These are phyloP conservation scores for Apiotrichum gracile DNA, from an alignment of 1,284 basidiomycete genomes.

Conservation along the genomic window DNA sequence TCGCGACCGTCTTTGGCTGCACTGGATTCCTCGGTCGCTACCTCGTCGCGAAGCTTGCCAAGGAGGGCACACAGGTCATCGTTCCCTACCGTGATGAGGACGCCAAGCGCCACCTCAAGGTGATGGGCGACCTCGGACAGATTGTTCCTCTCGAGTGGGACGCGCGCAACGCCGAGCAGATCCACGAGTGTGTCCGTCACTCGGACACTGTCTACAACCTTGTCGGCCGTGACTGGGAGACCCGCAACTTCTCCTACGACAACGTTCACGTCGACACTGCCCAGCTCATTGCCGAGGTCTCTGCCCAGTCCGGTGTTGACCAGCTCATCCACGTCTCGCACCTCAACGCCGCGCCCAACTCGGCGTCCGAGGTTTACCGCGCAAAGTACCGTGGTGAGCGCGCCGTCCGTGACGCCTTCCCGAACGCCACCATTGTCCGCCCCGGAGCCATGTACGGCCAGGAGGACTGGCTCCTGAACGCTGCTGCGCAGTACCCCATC, in stretches of 20 bases:
- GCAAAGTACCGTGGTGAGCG: conserved; percentile 89
- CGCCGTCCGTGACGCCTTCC: conserved; percentile 77
- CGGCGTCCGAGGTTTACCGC: conserved; percentile 76
- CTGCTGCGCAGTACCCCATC: conserved; percentile 85
- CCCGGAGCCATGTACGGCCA: conserved; percentile 83
- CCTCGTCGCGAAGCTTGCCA: conserved; percentile 88
- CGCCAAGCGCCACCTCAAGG: conserved; percentile 81
- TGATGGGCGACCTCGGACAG: conserved; percentile 94
- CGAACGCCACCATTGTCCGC: conserved; percentile 80
- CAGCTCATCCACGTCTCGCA: conserved; percentile 94
- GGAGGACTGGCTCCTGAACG: conserved; percentile 92
- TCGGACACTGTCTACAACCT: conserved; percentile 98
- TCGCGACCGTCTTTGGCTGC: conserved; percentile 93
- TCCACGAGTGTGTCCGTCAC: conserved; percentile 88
- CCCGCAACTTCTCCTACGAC: conserved; percentile 79
- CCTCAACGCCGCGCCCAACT: conserved; percentile 77
- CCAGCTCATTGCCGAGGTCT: conserved; percentile 72
- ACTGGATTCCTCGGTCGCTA: conserved; percentile 95
- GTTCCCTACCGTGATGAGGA: conserved; percentile 96
- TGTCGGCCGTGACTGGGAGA: conserved; percentile 83
- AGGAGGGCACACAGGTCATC: conserved; percentile 88
- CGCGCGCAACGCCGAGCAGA: conserved; percentile 76
- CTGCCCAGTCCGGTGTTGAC: conserved; percentile 69
- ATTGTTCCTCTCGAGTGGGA: conserved; percentile 98
- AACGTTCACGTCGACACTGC: conserved; percentile 55